Base-by-base conservation (phyloP, 2,329 filamentous ascomycete species). In the Ceratocystis smalleyi region DNA sequence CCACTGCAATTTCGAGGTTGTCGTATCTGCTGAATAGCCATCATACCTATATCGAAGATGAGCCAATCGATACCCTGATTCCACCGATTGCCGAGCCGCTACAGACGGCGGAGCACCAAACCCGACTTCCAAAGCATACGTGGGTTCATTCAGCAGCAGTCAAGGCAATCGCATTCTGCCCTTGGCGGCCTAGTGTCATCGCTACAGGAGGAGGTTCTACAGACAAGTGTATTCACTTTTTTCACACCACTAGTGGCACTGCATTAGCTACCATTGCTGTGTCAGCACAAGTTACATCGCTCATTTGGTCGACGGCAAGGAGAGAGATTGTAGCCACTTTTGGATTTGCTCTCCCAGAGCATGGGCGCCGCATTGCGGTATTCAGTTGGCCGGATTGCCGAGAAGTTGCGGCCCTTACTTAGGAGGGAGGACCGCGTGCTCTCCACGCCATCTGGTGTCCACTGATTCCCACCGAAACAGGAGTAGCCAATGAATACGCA, bases 151-250 rank as follows among this genome's bases (percentile, higher is more conserved):
- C 83, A 30, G 92, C 92, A 0, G 94, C 94, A 1, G 88, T 97
- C 69, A 99, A 99, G 74, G 94, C 94, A 40, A 94, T 97, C 69
- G 91, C 94, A 1, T 97, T 97, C 74, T 95, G 92, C 68, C 92
- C 94, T 0, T 99, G 91, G 92, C 88, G 92, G 65, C 83, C 88
- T 27, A 88, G 87, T 2, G 80, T 99, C 3, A 75, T 99, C 47
- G 94, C 94, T 15, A 95, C 92, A 1, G 91, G 94, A 2, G 92
- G 94, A 47, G 94, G 94, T 27, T 92, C 89, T 57, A 95, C 95
- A 70, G 92, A 99, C 75, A 89, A 90, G 70, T 90, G 90, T 73
- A 96, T 99, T 65, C 91, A 95, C 75, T 99, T 99, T 77, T 96
- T 88, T 74, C 91, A 97, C 73, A 88, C 89, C 0, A 80, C 81